Evolutionary conservation across 257 asterid species (phyloP), one percentile per base, ranked within the genome.

Genomic region (Capsicum chinense): DNA sequence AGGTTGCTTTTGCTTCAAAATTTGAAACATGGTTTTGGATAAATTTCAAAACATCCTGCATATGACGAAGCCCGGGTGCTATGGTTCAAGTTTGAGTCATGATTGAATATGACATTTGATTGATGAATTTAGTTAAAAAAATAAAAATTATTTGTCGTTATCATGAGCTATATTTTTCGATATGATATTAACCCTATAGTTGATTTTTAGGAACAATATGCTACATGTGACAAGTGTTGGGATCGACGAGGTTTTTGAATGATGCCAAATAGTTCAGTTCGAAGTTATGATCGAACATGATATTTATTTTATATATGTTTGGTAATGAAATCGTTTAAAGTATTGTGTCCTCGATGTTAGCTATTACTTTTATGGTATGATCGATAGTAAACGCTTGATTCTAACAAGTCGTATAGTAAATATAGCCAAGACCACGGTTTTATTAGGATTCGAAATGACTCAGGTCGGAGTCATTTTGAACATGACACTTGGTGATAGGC

Each of bases 1-100:
- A 9, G 39, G 57, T 44, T 70, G 79, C 17, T 5, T n/a, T 63
- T 17, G 79, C 79, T 71, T 71, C 37, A 44, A 71, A 44, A 71
- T 44, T 17, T 44, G 79, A 9, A 9, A 37, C 76, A 35, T 15
- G 19, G 0, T 71, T 44, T 71, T 71, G 1, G 35, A 70, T 42
- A 70, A 70, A 17, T 9, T 42, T 44, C 7, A 17, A 17, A 70
- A 44, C 56, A 44, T 44, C 37, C 16, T 42, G 16, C 16, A 0
- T 42, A 70, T 9, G 14, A 6, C 15, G 9, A 70, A 4, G 2
- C 3, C 10, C 0, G 17, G 0, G 2, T 44, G 15, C 0, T 10
- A 9, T 3, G 14, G 1, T 5, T 0, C 0, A 15, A 17, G 6
- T 71, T 21, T 11, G 4, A 44, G 0, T 47, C 2, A 47, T 2